These are phyloP conservation scores for Coniochaeta sp. DNA, from an alignment of 2,329 filamentous ascomycete genomes.

Conservation along the genomic window DNA sequence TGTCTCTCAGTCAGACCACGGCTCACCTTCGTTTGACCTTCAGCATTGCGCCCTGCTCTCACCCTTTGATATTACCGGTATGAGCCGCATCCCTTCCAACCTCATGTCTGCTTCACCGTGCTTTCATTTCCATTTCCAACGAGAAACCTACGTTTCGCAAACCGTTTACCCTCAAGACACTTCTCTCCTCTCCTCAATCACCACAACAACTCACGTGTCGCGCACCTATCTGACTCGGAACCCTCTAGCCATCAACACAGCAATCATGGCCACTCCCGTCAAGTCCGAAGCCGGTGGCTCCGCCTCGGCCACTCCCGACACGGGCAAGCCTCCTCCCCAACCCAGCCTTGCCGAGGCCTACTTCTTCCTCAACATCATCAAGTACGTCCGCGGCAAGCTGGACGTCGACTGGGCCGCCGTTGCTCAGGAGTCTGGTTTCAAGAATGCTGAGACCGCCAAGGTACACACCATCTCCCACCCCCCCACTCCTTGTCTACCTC, in stretches of 20 bases:
- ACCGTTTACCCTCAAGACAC: too few relatives aligned
- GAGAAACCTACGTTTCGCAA: too few relatives aligned
- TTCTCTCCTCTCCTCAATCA: too few relatives aligned
- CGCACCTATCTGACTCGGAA: not conserved
- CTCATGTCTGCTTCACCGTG: too few relatives aligned
- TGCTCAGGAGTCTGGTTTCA: constrained; percentile 33
- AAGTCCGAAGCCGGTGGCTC: not conserved
- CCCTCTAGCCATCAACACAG: not conserved
- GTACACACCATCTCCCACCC: constrained; percentile 18
- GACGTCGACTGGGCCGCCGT: constrained; percentile 42
- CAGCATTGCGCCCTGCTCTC: not conserved
- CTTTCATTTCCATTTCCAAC: too few relatives aligned
- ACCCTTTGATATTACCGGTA: not conserved
- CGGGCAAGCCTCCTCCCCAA: constrained; percentile 13
- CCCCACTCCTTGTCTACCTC: not conserved
- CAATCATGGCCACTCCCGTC: constrained; percentile 3
- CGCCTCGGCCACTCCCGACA: not conserved
- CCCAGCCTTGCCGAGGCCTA: constrained; percentile 33
- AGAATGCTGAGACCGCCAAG: constrained; percentile 37
- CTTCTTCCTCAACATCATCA: constrained; percentile 37
- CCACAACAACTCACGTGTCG: not conserved
- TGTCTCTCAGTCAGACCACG: not conserved
- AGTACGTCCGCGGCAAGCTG: constrained; percentile 33
- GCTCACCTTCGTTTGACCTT: not conserved
- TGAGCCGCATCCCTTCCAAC: not conserved